Conservation (phyloP, 176 grass and related monocot genomes). For the Pontederia paniculata region DNA sequence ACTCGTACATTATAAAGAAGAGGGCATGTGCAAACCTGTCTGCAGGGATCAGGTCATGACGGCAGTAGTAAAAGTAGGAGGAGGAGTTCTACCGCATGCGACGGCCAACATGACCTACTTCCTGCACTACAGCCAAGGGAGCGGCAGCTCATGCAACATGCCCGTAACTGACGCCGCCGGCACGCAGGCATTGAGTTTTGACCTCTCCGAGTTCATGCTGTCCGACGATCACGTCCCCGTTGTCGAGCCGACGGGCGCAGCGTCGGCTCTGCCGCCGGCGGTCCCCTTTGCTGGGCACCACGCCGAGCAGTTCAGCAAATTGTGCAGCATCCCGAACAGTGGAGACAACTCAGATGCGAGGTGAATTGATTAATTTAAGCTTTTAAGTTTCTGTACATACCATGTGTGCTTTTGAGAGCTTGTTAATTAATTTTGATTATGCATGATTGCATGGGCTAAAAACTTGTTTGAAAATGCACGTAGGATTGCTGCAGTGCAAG, state of each 20-base stretch:
- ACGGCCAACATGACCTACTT: neutral
- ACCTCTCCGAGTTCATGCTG: slow-evolving; percentile 1
- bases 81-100: neutral
- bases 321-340: no score
- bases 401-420: no score
- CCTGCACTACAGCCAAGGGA: neutral
- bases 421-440: neutral
- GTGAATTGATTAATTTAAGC: no score
- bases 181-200: neutral
- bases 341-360: no score
- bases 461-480: neutral
- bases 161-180: neutral
- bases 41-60: neutral
- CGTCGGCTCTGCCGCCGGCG: neutral
- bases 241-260: neutral
- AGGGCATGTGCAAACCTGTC: no score
- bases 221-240: neutral
- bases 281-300: no score
- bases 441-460: neutral
- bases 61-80: neutral
- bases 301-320: no score
- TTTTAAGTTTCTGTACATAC: no score
- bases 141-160: neutral
- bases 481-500: neutral
- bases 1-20: no score